Percentiles rank a stretch among this genome's conserved stretches.
Conservation (phyloP, 2,329 filamentous ascomycete species). For the Aspergillus neotritici region DNA sequence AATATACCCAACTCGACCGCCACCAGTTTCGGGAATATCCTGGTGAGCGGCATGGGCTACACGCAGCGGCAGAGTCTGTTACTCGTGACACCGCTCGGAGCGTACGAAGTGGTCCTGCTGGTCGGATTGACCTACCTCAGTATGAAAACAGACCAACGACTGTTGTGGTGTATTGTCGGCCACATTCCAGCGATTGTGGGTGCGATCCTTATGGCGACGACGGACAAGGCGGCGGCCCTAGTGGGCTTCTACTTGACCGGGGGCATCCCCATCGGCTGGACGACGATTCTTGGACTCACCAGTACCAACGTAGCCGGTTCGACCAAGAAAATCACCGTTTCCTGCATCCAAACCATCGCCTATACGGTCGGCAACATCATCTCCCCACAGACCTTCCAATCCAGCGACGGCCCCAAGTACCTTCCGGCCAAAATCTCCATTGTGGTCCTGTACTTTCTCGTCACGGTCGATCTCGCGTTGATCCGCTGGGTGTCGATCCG, state of each 20-base stretch:
- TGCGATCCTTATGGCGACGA: slow-evolving; percentile 37
- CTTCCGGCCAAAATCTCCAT: slow-evolving; percentile 26
- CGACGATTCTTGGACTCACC: slow-evolving; percentile 34
- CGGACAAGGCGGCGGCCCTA: slow-evolving; percentile 30
- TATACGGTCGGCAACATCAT: slow-evolving; percentile 42
- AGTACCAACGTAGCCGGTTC: slow-evolving; percentile 34
- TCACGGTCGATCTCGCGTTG: slow-evolving; percentile 26
- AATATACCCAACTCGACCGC: slow-evolving; percentile 36
- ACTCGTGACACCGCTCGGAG: slow-evolving; percentile 35
- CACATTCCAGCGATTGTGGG: slow-evolving; percentile 34
- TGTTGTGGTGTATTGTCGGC: slow-evolving; percentile 33
- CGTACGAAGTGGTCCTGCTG: slow-evolving; percentile 34
- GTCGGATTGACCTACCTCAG: slow-evolving; percentile 34
- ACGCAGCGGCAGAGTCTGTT: slow-evolving; percentile 28
- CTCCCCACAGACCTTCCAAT: slow-evolving; percentile 39
- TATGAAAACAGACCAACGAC: slow-evolving; percentile 32
- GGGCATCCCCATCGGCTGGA: slow-evolving; percentile 36
- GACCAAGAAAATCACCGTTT: slow-evolving; percentile 35
- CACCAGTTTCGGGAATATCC: slow-evolving; percentile 36
- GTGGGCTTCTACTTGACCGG: slow-evolving; percentile 37
- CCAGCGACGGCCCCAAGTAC: slow-evolving; percentile 28
- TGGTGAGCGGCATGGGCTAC: slow-evolving; percentile 37
- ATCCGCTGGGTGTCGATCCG: slow-evolving; percentile 27
- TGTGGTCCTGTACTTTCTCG: slow-evolving; percentile 21
- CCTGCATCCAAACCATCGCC: slow-evolving; percentile 30